Base-by-base conservation (phyloP, 75 land plant genomes). In the Gnetum montanum region DNA sequence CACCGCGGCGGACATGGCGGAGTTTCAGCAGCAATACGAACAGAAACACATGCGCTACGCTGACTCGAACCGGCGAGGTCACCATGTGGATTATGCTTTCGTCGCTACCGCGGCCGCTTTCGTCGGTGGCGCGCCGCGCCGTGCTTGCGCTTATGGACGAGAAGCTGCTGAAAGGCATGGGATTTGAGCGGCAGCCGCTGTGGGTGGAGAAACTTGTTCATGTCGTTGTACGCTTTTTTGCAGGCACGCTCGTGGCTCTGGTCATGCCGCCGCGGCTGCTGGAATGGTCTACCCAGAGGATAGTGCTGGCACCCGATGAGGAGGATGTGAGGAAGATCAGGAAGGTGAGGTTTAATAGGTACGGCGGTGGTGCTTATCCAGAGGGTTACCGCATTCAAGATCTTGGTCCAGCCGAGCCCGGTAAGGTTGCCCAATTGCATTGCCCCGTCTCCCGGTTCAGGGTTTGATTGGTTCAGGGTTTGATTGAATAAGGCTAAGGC, bases 111-210 rank as follows among this genome's bases (percentile, higher is more conserved):
- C 18, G 3, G 5, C 10, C 1, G 15, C 45, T 40, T 3, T 11
- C 36, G 26, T 35, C 58, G 15, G 15, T 30, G 37, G 12, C 26
- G 12, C 29, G 70, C 5, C 20, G 31, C 0, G 11, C 48, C 4
- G 15, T 54, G n/a, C 48, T 18, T 45, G 23, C 54, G 25, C 24
- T 69, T 30, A 16, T 63, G 4, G 68, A 69, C 20, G 69, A 69
- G 40, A 33, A 46, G 28, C 51, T 64, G 1, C 15, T 55, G 29
- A 26, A 24, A 13, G 68, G 44, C 0, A 46, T 69, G 24, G 52
- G 54, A 3, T 69, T 36, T 25, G 68, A 60, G 1, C 29, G 26
- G 18, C 72, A 55, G 34, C 35, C 61, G 4, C 22, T 4, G 11
- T 58, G 62, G 62, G 12, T 66, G 0, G 10, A 16, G 16, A 24